These are phyloP conservation scores for Chlorella ohadii DNA, from an alignment of 139 green algal species.

Conservation along the genomic window DNA sequence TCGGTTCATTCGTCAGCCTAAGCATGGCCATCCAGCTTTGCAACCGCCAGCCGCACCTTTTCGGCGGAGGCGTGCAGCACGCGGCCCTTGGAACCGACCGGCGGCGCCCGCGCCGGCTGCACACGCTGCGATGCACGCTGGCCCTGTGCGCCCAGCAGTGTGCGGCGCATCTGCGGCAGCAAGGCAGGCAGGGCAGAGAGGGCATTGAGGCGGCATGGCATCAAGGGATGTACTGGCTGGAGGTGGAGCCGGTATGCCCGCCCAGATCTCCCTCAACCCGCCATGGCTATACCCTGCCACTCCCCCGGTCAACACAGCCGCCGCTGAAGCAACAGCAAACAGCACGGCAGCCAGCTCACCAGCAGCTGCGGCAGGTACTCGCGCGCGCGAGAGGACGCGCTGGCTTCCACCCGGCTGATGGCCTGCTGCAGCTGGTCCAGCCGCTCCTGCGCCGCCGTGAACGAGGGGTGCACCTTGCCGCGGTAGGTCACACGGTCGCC, in stretches of 20 bases:
- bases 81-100: conserved; percentile 25
- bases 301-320: too few relatives aligned
- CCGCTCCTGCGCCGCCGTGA: neutral
- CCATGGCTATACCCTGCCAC: too few relatives aligned
- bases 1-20: too few relatives aligned
- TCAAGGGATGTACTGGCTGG: too few relatives aligned
- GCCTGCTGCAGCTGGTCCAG: conserved; percentile 29
- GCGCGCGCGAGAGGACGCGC: neutral
- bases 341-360: neutral
- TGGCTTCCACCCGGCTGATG: conserved; percentile 9
- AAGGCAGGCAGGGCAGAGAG: too few relatives aligned
- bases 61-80: neutral
- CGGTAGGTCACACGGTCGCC: conserved; percentile 21
- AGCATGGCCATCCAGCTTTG: neutral
- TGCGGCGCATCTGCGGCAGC: conserved; percentile 7
- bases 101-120: conserved; percentile 12
- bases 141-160: conserved; percentile 4
- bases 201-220: too few relatives aligned
- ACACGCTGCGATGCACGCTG: neutral
- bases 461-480: conserved; percentile 1
- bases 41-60: neutral
- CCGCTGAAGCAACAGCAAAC: too few relatives aligned
- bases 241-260: too few relatives aligned
- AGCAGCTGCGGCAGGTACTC: conserved; percentile 38
- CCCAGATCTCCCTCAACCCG: too few relatives aligned